Evolutionary conservation across 495 filamentous ascomycete species (phyloP), one percentile per base, ranked within the genome.

Genomic region (Lichina pygmaea): DNA sequence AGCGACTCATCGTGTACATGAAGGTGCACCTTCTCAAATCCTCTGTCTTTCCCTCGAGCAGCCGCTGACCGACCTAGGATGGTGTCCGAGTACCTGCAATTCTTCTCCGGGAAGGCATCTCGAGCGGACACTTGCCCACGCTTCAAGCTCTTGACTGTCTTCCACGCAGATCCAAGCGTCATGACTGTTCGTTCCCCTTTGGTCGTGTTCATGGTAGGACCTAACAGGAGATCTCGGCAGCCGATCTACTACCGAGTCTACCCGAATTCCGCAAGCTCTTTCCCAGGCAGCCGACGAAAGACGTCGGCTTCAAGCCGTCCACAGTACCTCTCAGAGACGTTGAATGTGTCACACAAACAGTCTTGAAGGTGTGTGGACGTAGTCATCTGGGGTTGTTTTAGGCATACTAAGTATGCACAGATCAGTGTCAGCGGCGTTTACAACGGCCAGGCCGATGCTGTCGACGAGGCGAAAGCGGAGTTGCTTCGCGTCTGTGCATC

Each of bases 51-150:
- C 46, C 13, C 12, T 24, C 31, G 0, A 34, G 32, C 34, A 17
- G 16, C 24, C 8, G 36, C 34, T 42, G 50, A 65, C 60, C 10
- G 10, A 5, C 36, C 39, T 62, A 78, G 68, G 75, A 89, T 34
- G 81, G 78, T 38, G 61, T 81, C 30, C 75, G 85, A 41, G 85
- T 78, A 1, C 72, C 76, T 4, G 85, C 83, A 37, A 72, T 93
- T 33, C 63, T 93, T 33, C 61, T 81, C n/a, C 68, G 70, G 31
- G 82, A 89, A 55, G 83, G 78, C 12, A 60, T 76, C 45, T 67
- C 63, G 33, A 71, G 65, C 42, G 71, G 68, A 7, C 52, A 64
- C 17, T 62, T 66, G 13, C 79, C 84, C 1, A 73, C 61, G 9
- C 57, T 93, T 34, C 77, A 82, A 50, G 71, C 91, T 6, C 66